Percentiles rank a stretch among this genome's conserved stretches.
Evolutionary conservation across 2,329 filamentous ascomycete genomes (phyloP).

Genomic region (Alternaria sp.): DNA sequence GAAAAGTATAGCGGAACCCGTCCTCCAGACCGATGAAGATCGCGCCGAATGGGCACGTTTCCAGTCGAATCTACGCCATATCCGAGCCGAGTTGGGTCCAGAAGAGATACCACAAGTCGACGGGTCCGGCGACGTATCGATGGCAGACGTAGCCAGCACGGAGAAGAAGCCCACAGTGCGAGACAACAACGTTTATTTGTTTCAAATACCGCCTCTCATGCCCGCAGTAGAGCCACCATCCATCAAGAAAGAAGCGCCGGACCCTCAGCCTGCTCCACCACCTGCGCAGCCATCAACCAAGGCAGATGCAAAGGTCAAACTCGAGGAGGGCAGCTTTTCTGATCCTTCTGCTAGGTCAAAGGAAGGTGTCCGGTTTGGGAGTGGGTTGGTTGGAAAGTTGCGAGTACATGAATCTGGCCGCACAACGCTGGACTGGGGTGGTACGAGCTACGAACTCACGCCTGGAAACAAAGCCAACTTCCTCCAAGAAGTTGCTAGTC

Average conservation of each 20-base stretch:
- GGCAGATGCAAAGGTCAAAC: slow-evolving; percentile 41
- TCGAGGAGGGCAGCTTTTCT: slow-evolving; percentile 42
- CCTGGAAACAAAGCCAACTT: slow-evolving; percentile 66
- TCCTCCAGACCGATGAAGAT: slow-evolving; percentile 63
- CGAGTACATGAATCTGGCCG: slow-evolving; percentile 68
- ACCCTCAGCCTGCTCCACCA: slow-evolving; percentile 21
- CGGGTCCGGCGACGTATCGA: slow-evolving; percentile 53
- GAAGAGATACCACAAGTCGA: slow-evolving; percentile 45
- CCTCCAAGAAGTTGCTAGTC: slow-evolving; percentile 65
- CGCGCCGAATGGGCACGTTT: slow-evolving; percentile 60
- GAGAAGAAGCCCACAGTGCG: slow-evolving; percentile 43
- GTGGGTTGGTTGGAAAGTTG: slow-evolving; percentile 67
- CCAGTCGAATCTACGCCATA: slow-evolving; percentile 56
- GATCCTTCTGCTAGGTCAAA: slow-evolving; percentile 25
- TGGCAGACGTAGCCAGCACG: slow-evolving; percentile 40
- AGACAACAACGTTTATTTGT: slow-evolving; percentile 67
- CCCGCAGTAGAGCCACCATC: slow-evolving; percentile 61
- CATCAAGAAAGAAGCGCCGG: slow-evolving; percentile 43
- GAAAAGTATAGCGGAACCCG: slow-evolving; percentile 46
- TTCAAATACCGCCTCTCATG: slow-evolving; percentile 70
- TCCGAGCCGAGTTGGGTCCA: slow-evolving; percentile 59
- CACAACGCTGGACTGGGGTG: slow-evolving; percentile 70
- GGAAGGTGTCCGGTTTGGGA: slow-evolving; percentile 53
- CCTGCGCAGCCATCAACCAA: slow-evolving; percentile 22
- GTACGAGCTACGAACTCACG: slow-evolving; percentile 65